A percentile compares a stretch with the other conserved stretches of the same genome.
These are phyloP conservation scores for Auriscalpium microsporum DNA, from an alignment of 768 basidiomycete species.

Conservation along the genomic window DNA sequence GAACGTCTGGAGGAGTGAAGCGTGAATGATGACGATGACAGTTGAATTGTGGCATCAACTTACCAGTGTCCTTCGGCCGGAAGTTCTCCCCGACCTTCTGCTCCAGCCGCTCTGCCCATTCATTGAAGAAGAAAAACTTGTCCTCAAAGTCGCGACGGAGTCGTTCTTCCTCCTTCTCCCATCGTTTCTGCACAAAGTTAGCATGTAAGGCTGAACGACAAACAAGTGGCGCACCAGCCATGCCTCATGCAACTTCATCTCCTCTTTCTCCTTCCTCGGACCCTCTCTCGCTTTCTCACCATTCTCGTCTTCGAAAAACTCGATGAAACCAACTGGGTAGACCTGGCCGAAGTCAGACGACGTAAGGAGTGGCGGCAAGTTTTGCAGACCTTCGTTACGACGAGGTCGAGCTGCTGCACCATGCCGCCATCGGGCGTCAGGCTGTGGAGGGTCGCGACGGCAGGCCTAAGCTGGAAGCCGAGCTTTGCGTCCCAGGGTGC, in stretches of 20 bases:
- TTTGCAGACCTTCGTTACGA: constrained; percentile 50
- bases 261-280: constrained; percentile 65
- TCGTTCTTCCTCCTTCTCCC: constrained; percentile 50
- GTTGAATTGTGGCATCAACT: neutral
- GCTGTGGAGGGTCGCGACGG: constrained; percentile 69
- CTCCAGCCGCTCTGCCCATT: constrained; percentile 61
- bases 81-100: constrained; percentile 38
- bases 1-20: constrained; percentile 13
- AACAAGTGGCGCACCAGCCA: constrained; percentile 55
- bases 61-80: constrained; percentile 14
- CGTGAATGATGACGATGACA: neutral
- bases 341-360: constrained; percentile 28
- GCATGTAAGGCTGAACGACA: neutral
- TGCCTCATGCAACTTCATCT: constrained; percentile 43
- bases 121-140: constrained; percentile 41
- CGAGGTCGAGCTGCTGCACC: constrained; percentile 66
- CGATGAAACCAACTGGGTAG: constrained; percentile 75
- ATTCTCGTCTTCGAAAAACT: constrained; percentile 40
- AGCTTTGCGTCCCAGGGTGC: constrained; percentile 85
- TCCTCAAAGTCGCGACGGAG: constrained; percentile 51
- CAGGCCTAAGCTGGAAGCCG: constrained; percentile 62
- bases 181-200: constrained; percentile 36
- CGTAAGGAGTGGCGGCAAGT: neutral
- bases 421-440: constrained; percentile 76
- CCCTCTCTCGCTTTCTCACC: constrained; percentile 46